Conservation (phyloP, 164 flowering plant species). For the Dillenia suffruticosa region DNA sequence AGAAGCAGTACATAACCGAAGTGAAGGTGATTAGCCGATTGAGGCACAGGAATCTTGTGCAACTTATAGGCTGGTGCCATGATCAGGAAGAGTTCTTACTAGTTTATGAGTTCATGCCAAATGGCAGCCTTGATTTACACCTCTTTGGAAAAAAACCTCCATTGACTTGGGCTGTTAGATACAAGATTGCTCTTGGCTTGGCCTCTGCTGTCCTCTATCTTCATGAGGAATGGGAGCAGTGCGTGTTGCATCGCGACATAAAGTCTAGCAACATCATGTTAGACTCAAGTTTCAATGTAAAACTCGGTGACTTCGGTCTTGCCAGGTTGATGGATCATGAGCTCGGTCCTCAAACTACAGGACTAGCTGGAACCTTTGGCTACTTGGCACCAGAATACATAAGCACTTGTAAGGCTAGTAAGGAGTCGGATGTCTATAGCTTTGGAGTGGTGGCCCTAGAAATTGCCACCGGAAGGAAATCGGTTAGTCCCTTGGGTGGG, state of each 20-base stretch:
- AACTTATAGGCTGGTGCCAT: too few relatives aligned
- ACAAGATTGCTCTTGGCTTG: not conserved
- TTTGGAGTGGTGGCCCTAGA: too few relatives aligned
- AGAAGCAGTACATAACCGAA: constrained; percentile 4
- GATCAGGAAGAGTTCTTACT: not conserved
- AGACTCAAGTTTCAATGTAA: not conserved
- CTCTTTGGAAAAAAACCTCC: constrained; percentile 1
- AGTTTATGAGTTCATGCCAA: constrained; percentile 3
- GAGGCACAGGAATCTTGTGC: constrained; percentile 7
- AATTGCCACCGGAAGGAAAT: constrained; percentile 12
- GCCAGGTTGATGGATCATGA: constrained; percentile 11
- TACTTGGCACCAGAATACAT: constrained; percentile 15
- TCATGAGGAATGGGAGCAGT: constrained; percentile 14
- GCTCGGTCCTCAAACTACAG: constrained; percentile 7
- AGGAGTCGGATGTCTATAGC: too few relatives aligned
- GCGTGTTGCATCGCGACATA: constrained; percentile 14
- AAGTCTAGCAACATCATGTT: constrained; percentile 6
- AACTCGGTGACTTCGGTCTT: constrained; percentile 16
- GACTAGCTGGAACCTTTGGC: constrained; percentile 10
- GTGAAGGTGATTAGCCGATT: constrained; percentile 17
- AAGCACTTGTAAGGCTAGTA: constrained; percentile 1
- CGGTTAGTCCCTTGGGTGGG: not conserved
- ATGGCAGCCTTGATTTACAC: constrained; percentile 12
- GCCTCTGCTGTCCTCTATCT: constrained; percentile 14
- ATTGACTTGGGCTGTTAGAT: constrained; percentile 4